Percentiles rank a stretch among this genome's conserved stretches.
phyloP scores from a whole-genome alignment of 768 basidiomycete species.

The Tylopilus felleus region DNA sequence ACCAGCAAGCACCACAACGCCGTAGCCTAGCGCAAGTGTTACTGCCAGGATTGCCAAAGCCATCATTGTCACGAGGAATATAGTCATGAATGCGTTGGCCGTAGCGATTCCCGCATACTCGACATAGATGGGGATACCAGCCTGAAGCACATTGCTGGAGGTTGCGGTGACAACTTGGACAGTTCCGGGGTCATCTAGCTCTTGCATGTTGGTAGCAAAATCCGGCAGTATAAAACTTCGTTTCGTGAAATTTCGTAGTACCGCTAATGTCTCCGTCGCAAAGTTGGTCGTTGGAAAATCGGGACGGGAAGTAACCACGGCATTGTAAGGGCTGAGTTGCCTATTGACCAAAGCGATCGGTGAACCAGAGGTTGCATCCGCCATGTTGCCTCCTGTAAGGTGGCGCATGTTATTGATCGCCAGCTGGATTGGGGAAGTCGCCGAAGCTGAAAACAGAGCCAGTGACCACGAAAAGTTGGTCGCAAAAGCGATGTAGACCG shows the following conservation, averaged over 20 bases:
- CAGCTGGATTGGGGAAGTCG: constrained; percentile 59
- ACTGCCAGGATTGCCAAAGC: constrained; percentile 56
- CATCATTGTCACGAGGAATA: constrained; percentile 74
- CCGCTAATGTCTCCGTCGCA: constrained; percentile 7
- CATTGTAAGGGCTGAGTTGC: constrained; percentile 76
- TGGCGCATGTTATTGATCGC: constrained; percentile 83
- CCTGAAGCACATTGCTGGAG: constrained; percentile 66
- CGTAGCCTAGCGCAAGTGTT: constrained; percentile 51
- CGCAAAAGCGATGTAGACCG: constrained; percentile 74
- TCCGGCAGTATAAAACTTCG: not conserved
- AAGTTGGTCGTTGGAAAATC: not conserved
- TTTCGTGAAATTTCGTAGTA: constrained; percentile 10
- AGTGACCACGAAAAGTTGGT: constrained; percentile 90
- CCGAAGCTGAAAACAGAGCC: constrained; percentile 60
- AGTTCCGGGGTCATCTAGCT: constrained; percentile 24
- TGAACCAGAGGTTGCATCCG: constrained; percentile 54
- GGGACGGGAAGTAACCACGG: constrained; percentile 1
- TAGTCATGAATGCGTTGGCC: constrained; percentile 86
- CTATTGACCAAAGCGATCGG: constrained; percentile 79
- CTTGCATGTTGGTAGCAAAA: constrained; percentile 24
- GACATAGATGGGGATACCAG: constrained; percentile 80
- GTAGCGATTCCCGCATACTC: constrained; percentile 76
- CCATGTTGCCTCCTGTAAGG: constrained; percentile 73
- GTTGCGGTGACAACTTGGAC: constrained; percentile 65
- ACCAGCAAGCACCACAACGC: constrained; percentile 31